Evolutionary conservation across 164 flowering plant genomes (phyloP), one percentile per base, ranked within the genome.

Genomic region (Macadamia integrifolia): DNA sequence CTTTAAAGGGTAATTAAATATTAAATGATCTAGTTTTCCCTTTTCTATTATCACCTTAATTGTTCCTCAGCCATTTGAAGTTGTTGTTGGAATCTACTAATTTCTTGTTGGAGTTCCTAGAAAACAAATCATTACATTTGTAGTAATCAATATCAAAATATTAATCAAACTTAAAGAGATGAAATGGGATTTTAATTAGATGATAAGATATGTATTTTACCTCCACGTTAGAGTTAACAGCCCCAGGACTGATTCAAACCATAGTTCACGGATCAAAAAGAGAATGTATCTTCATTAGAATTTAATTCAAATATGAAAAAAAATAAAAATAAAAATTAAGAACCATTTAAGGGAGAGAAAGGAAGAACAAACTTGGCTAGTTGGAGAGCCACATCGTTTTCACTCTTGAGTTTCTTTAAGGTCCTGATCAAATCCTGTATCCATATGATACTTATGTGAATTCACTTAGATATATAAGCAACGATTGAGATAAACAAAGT

Each of bases 71-170:
- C 75, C 53, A 74, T 52, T 52, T 80, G 78, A 60, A 81, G 73
- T 68, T 84, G 82, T 57, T 78, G 77, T 65, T 77, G 85, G 70
- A 71, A 65, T 32, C 74, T 61, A 69, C 29, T 70, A 49, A 80
- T 72, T 70, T 84, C 83, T 71, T 84, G 85, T 61, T 84, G 84
- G 32, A 82, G 80, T 64, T 82, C 84, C 87, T 82, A 61, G 14
- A 60, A 61, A 9, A 46, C 7, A 46, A 46, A 11, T 46, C 9
- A 46, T 3, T 46, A 9, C 3, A 18, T 62, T 30, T 9, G 56
- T 32, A 48, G 8, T 52, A 2, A 13, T 30, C 1, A 74, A 58
- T 40, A 15, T 35, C 60, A 12, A 32, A 15, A 40, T 57, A 43
- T 17, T 48, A 6, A 1, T 30, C 11, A 10, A 17, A 58, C 5